Conservation (phyloP, 106 monocot genomes). For the Cymbidium sinense region DNA sequence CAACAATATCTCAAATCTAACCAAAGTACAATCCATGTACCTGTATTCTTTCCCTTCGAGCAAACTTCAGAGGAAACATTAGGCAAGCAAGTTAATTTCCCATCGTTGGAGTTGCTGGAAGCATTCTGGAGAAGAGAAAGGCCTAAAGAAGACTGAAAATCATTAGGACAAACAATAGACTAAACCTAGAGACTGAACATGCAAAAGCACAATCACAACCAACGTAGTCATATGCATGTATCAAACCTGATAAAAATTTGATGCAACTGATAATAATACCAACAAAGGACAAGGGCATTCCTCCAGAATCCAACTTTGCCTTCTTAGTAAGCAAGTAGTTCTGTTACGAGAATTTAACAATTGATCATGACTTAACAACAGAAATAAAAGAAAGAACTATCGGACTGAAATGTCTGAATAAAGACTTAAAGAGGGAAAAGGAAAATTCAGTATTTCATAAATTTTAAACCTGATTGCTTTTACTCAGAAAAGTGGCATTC, state of each 20-base stretch:
- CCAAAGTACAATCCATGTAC: slow-evolving; percentile 26
- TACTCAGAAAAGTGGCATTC: slow-evolving; percentile 95
- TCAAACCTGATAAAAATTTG: slow-evolving; percentile 75
- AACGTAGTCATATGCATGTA: neutral
- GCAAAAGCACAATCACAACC: neutral
- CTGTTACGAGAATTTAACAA: slow-evolving; percentile 23
- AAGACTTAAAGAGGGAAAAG: slow-evolving; percentile 5
- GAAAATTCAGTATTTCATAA: neutral
- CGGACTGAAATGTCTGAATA: neutral
- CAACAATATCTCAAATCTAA: neutral
- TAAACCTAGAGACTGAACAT: neutral
- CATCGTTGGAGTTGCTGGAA: slow-evolving; percentile 13
- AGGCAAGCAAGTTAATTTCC: slow-evolving; percentile 15
- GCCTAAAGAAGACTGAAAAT: slow-evolving; percentile 23
- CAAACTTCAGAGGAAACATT: slow-evolving; percentile 13
- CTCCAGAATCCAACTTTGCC: slow-evolving; percentile 34
- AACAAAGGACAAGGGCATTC: slow-evolving; percentile 49
- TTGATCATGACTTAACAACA: neutral
- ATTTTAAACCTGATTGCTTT: slow-evolving; percentile 75
- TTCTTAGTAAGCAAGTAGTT: slow-evolving; percentile 66
- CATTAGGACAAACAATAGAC: neutral
- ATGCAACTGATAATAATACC: slow-evolving; percentile 61
- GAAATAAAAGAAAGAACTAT: neutral
- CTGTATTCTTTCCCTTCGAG: slow-evolving; percentile 29
- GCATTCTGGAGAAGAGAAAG: slow-evolving; percentile 45